These are phyloP conservation scores for Bipolaris gigantea DNA, from an alignment of 2,329 filamentous ascomycete genomes.

Conservation along the genomic window DNA sequence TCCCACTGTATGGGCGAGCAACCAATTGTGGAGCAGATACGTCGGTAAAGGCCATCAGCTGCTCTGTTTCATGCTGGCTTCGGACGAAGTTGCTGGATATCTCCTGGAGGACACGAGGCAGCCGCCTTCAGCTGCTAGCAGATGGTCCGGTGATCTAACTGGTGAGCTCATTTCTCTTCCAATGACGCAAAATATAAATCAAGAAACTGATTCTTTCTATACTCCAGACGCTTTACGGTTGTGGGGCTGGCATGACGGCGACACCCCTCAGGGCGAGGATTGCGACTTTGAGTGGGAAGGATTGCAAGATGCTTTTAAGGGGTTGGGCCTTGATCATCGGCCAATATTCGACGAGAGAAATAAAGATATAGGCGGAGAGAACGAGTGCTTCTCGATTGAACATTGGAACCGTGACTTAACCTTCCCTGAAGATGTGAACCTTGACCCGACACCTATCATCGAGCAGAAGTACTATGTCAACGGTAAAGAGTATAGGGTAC, in stretches of 20 bases:
- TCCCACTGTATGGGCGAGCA: constrained; percentile 2
- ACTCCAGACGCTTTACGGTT: constrained; percentile 6
- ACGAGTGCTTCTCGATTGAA: constrained; percentile 11
- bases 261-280: background rate
- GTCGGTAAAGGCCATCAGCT: constrained; percentile 17
- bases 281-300: constrained; percentile 10
- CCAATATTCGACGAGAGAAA: constrained; percentile 5
- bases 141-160: constrained; percentile 20
- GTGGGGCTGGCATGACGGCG: constrained; percentile 19
- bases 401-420: constrained; percentile 13
- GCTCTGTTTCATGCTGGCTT: constrained; percentile 19
- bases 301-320: constrained; percentile 9
- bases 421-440: background rate
- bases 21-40: constrained; percentile 14
- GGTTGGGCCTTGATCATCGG: constrained; percentile 10
- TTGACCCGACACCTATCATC: background rate
- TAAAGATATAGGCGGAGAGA: constrained; percentile 5
- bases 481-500: constrained; percentile 15
- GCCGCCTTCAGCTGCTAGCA: constrained; percentile 23
- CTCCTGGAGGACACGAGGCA: constrained; percentile 8
- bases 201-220: background rate
- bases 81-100: constrained; percentile 20
- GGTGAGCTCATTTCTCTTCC: background rate
- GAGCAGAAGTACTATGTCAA: constrained; percentile 21
- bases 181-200: background rate